Conservation (phyloP, 495 filamentous ascomycete species). For the Daldinia grandis region DNA sequence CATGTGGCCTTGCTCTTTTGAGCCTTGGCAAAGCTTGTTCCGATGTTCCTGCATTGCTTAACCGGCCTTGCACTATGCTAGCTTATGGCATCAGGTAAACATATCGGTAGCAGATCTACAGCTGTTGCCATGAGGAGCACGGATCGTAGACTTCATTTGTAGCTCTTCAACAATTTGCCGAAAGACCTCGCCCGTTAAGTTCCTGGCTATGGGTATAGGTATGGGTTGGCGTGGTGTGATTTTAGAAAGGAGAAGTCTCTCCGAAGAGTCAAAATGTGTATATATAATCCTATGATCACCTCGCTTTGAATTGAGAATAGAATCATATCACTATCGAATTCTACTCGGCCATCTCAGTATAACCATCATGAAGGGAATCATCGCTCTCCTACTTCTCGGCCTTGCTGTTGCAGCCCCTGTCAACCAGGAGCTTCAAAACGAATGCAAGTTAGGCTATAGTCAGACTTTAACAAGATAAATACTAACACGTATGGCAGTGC, state of each 20-base stretch:
- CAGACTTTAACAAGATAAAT: neutral
- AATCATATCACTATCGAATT: slow-evolving; percentile 1
- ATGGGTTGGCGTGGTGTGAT: neutral
- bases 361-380: slow-evolving; percentile 36
- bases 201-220: no score
- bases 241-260: slow-evolving; percentile 1
- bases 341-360: slow-evolving; percentile 4
- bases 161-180: slow-evolving; percentile 21
- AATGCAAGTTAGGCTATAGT: slow-evolving; percentile 2
- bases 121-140: slow-evolving; percentile 9
- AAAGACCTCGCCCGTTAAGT: no score
- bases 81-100: slow-evolving; percentile 10
- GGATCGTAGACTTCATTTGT: slow-evolving; percentile 1
- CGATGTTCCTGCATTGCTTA: slow-evolving; percentile 25
- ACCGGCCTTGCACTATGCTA: slow-evolving; percentile 6
- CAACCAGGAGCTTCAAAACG: slow-evolving; percentile 9
- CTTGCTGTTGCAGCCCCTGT: slow-evolving; percentile 29
- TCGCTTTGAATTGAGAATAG: neutral
- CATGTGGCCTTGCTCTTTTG: slow-evolving; percentile 21
- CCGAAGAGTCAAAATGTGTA: slow-evolving; percentile 17
- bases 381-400: slow-evolving; percentile 33
- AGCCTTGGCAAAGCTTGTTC: slow-evolving; percentile 40
- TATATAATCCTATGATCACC: slow-evolving; percentile 22
- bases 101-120: slow-evolving; percentile 2
- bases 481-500: slow-evolving; percentile 10